Evolutionary conservation across 208 protist species (phyloP).

Genomic region (Acanthamoeba culbertsoni): DNA sequence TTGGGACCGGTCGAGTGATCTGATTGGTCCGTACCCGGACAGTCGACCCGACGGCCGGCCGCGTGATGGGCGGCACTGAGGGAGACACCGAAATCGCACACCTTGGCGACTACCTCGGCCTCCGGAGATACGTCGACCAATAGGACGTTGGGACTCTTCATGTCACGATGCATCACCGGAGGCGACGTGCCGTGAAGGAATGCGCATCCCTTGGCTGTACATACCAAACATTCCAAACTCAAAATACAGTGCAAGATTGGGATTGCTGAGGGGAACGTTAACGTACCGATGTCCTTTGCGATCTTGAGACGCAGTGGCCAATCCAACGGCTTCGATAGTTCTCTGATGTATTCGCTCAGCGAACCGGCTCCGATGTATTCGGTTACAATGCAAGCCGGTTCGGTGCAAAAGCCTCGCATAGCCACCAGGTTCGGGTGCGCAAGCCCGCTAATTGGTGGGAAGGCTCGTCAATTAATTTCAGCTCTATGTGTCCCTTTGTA

Average conservation of each 20-base stretch:
- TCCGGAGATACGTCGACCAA: background rate
- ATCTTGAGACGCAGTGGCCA: constrained; percentile 33
- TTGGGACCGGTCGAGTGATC: too few species aligned
- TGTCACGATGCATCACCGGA: constrained; percentile 42
- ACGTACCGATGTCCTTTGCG: constrained; percentile 43
- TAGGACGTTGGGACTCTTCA: constrained; percentile 8
- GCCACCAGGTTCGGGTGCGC: constrained; percentile 21
- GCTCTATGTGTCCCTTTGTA: background rate
- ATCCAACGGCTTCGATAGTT: background rate
- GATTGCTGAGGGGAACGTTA: background rate
- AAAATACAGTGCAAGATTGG: background rate
- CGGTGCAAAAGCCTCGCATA: background rate
- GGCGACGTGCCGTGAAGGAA: constrained; percentile 35
- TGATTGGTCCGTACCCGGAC: background rate
- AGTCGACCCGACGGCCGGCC: background rate
- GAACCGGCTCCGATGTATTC: constrained; percentile 5
- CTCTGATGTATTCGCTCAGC: background rate
- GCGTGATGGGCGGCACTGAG: background rate
- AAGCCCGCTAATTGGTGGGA: background rate
- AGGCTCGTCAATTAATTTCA: background rate
- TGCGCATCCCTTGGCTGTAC: constrained; percentile 46
- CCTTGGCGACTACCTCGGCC: constrained; percentile 28
- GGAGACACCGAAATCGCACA: constrained; percentile 50
- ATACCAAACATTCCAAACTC: background rate
- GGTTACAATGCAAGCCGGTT: constrained; percentile 38